A percentile compares a stretch with the other conserved stretches of the same genome.
These are phyloP conservation scores for Trichoderma koningii DNA, from an alignment of 2,329 filamentous ascomycete species.

Conservation along the genomic window DNA sequence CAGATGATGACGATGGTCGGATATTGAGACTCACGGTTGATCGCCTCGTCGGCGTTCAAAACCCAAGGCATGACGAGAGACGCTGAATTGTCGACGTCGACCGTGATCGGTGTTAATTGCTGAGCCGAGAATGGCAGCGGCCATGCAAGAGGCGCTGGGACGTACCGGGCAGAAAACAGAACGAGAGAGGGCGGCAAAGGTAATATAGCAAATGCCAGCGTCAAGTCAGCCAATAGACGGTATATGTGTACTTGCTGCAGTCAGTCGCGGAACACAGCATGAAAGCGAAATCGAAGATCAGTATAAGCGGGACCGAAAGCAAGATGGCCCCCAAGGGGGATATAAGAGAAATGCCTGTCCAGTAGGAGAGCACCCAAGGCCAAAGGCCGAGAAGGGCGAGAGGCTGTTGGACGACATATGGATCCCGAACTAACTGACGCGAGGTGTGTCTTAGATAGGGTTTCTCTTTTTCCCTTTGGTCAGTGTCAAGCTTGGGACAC, in stretches of 20 bases:
- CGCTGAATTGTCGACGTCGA: slow-evolving; percentile 1
- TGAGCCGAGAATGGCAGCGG: neutral
- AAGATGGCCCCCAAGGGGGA: slow-evolving; percentile 1
- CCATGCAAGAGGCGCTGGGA: slow-evolving; percentile 5
- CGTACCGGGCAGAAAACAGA: neutral
- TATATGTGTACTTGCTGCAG: neutral
- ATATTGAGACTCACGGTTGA: slow-evolving; percentile 52
- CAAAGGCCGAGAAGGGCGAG: slow-evolving; percentile 9
- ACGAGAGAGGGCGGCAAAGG: neutral
- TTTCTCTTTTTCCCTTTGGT: slow-evolving; percentile 6
- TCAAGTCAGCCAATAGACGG: neutral
- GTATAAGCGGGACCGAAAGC: slow-evolving; percentile 11
- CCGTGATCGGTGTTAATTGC: neutral
- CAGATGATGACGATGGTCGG: slow-evolving; percentile 53
- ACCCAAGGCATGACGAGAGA: slow-evolving; percentile 51
- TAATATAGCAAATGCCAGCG: neutral
- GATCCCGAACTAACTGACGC: slow-evolving; percentile 9
- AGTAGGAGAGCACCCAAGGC: slow-evolving; percentile 2
- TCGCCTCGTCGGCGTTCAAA: slow-evolving; percentile 49
- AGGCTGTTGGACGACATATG: slow-evolving; percentile 18
- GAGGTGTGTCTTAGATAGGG: slow-evolving; percentile 19
- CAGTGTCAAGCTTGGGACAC: slow-evolving; percentile 10
- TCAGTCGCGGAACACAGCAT: neutral
- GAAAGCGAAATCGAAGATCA: slow-evolving; percentile 9
- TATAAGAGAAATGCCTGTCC: slow-evolving; percentile 8